A percentile compares a stretch with the other conserved stretches of the same genome.
Evolutionary conservation across 1,139 yeast species (phyloP).

Genomic region (Zhuliangozyma parablackwelliae): DNA sequence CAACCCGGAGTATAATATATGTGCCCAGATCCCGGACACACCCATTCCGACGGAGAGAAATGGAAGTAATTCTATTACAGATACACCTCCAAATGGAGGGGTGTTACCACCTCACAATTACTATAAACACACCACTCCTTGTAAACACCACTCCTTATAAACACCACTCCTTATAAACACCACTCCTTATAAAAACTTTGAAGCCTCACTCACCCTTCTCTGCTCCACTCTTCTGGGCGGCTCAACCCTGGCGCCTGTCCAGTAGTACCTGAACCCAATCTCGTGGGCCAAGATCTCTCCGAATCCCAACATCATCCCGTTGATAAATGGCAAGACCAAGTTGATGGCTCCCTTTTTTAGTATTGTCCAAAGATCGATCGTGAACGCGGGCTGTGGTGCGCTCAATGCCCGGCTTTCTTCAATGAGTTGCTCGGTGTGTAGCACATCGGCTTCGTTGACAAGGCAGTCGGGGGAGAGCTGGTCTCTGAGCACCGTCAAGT

Average conservation of each 20-base stretch:
- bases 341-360: conserved; percentile 61
- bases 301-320: conserved; percentile 94
- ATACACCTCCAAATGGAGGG: too few relatives aligned
- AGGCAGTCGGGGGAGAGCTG: conserved; percentile 70
- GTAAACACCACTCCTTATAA: too few relatives aligned
- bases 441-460: conserved; percentile 24
- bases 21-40: too few relatives aligned
- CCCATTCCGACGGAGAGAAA: too few relatives aligned
- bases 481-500: conserved; percentile 54
- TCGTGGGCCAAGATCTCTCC: conserved; percentile 96
- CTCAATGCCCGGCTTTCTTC: conserved; percentile 15
- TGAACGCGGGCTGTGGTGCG: conserved; percentile 6
- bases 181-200: conserved; percentile 15
- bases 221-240: conserved; percentile 32
- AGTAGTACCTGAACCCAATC: conserved; percentile 73
- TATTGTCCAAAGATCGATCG: conserved; percentile 29
- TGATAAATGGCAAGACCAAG: conserved; percentile 78
- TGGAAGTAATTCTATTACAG: too few relatives aligned
- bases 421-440: conserved; percentile 19
- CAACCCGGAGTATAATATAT: not conserved
- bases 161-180: too few relatives aligned
- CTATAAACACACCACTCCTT: too few relatives aligned
- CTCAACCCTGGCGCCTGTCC: conserved; percentile 69
- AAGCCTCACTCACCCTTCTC: conserved; percentile 13
- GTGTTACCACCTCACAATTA: too few relatives aligned